Evolutionary conservation across 257 asterid genomes (phyloP), one percentile per base, ranked within the genome.

Genomic region (Craterostigma plantagineum): DNA sequence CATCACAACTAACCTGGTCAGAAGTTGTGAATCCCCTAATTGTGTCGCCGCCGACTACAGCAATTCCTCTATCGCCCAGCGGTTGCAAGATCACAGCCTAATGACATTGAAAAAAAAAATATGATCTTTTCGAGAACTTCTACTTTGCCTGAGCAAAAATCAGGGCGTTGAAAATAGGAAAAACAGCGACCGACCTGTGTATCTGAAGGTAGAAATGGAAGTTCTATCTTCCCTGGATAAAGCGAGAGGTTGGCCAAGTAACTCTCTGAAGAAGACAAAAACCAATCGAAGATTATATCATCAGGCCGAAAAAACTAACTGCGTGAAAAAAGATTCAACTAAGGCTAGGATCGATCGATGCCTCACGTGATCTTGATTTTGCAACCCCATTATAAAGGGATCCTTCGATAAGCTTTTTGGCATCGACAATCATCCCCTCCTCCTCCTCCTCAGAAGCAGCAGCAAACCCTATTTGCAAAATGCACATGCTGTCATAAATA

Each of bases 81-180:
- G 95, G 98, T 60, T 82, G 98, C 81, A 87, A 65, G 58, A 87
- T 87, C 46, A 76, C 95, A 11, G 98, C 92, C 96, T 85, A 52
- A 57, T 42, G 42, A 53, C 3, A 36, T 12, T 36, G 8, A 36
- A 9, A 12, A 12, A 9, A 36, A 11, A 40, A 40, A n/a, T n/a
- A n/a, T n/a, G n/a, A n/a, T n/a, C n/a, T n/a, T n/a, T n/a, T n/a
- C n/a, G n/a, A n/a, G n/a, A n/a, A n/a, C n/a, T n/a, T n/a, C n/a
- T n/a, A n/a, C n/a, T n/a, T n/a, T n/a, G n/a, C n/a, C n/a, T n/a
- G n/a, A n/a, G n/a, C n/a, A n/a, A n/a, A n/a, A n/a, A n/a, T n/a
- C n/a, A n/a, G n/a, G n/a, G n/a, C n/a, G n/a, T n/a, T n/a, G n/a
- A n/a, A n/a, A n/a, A n/a, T n/a, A n/a, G 45, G 3, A 10, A 43